A percentile compares a stretch with the other conserved stretches of the same genome.
phyloP scores from a whole-genome alignment of 2,329 filamentous ascomycete genomes.

The Epichloe sibirici region DNA sequence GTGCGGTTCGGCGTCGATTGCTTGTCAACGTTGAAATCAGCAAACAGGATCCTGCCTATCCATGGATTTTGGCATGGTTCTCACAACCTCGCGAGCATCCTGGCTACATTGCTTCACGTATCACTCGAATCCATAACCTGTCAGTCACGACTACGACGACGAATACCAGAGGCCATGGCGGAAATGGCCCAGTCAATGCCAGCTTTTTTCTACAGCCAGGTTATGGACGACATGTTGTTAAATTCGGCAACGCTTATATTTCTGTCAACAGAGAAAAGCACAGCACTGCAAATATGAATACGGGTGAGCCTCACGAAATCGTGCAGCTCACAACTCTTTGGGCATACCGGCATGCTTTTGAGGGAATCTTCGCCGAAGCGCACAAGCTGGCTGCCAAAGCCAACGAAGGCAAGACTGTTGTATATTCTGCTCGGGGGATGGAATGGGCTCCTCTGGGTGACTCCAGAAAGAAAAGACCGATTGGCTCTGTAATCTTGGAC shows the following conservation, averaged over 20 bases:
- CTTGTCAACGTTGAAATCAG: slow-evolving; percentile 94
- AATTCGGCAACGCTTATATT: slow-evolving; percentile 78
- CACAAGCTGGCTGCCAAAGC: slow-evolving; percentile 66
- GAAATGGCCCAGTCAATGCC: slow-evolving; percentile 57
- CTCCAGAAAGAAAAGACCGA: slow-evolving; percentile 71
- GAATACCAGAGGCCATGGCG: slow-evolving; percentile 43
- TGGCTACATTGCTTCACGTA: slow-evolving; percentile 45
- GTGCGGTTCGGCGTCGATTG: slow-evolving; percentile 68
- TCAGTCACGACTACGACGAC: slow-evolving; percentile 47
- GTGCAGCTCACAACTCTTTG: slow-evolving; percentile 87
- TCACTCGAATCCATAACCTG: slow-evolving; percentile 49
- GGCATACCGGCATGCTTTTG: slow-evolving; percentile 77
- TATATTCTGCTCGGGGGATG: slow-evolving; percentile 75
- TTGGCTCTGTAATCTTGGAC: slow-evolving; percentile 80
- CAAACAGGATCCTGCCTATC: slow-evolving; percentile 84
- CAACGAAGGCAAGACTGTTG: slow-evolving; percentile 83
- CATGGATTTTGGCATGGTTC: slow-evolving; percentile 91
- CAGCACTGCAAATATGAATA: slow-evolving; percentile 65
- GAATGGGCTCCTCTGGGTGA: slow-evolving; percentile 80
- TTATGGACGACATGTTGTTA: slow-evolving; percentile 77
- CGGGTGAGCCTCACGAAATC: slow-evolving; percentile 87
- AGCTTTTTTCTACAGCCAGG: slow-evolving; percentile 85
- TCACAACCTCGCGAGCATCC: slow-evolving; percentile 60
- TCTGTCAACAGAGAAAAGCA: slow-evolving; percentile 79
- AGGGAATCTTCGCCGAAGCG: slow-evolving; percentile 79